phyloP scores from a whole-genome alignment of 495 filamentous ascomycete genomes.

The Aspergillus asperescens region DNA sequence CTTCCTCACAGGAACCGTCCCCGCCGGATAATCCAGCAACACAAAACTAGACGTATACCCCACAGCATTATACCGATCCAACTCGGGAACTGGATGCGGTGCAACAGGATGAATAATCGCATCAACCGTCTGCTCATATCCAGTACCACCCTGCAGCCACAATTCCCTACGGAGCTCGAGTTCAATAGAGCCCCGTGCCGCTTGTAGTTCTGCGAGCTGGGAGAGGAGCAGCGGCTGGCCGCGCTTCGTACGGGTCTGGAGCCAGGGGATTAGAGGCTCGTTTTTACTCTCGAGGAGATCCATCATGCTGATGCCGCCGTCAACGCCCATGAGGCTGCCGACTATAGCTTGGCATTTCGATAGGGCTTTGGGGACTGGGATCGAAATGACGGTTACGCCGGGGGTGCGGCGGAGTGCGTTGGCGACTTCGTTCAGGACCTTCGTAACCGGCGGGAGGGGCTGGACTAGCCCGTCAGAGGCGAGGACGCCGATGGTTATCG shows the following conservation, averaged over 20 bases:
- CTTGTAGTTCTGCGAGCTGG: slow-evolving; percentile 47
- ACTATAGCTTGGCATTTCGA: slow-evolving; percentile 50
- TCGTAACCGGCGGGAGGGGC: slow-evolving; percentile 54
- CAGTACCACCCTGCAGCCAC: slow-evolving; percentile 37
- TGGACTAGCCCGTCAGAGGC: slow-evolving; percentile 51
- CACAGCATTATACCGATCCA: slow-evolving; percentile 58
- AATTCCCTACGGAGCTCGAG: slow-evolving; percentile 48
- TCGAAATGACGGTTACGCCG: slow-evolving; percentile 49
- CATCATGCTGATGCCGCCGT: slow-evolving; percentile 49
- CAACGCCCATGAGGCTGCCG: slow-evolving; percentile 52
- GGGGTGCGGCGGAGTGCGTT: slow-evolving; percentile 33
- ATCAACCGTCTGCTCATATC: slow-evolving; percentile 37
- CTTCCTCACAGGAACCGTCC: slow-evolving; percentile 47
- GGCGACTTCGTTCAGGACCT: slow-evolving; percentile 49
- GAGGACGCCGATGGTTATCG: slow-evolving; percentile 49
- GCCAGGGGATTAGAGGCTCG: slow-evolving; percentile 57
- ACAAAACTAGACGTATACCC: slow-evolving; percentile 59
- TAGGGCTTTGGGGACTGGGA: slow-evolving; percentile 45
- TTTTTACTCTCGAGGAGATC: slow-evolving; percentile 47
- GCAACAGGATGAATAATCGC: slow-evolving; percentile 52
- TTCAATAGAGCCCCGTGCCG: slow-evolving; percentile 44
- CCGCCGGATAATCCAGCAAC: slow-evolving; percentile 59
- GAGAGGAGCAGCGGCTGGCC: slow-evolving; percentile 37
- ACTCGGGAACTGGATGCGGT: slow-evolving; percentile 57
- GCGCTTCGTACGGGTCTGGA: slow-evolving; percentile 43